These are phyloP conservation scores for Aspergillus ostianus DNA, from an alignment of 495 filamentous ascomycete species.

Conservation along the genomic window DNA sequence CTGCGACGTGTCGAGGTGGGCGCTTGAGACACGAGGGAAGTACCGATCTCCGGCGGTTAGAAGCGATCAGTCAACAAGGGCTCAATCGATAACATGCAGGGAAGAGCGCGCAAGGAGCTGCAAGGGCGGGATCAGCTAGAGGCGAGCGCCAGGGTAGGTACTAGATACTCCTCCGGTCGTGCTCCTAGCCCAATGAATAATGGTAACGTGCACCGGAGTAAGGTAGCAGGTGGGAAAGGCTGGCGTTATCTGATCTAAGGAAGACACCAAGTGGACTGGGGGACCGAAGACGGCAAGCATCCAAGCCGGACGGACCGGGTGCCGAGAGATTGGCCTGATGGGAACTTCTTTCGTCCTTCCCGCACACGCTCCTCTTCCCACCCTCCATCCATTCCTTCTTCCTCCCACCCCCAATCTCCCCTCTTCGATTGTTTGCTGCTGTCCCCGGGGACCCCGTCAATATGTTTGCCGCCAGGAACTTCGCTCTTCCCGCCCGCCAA, in stretches of 20 bases:
- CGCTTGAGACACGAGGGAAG: constrained; percentile 1
- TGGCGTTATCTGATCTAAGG: constrained; percentile 19
- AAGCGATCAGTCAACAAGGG: constrained; percentile 1
- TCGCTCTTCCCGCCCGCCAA: constrained; percentile 54
- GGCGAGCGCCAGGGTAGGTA: neutral
- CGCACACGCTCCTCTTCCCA: constrained; percentile 24
- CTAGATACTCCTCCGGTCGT: too few species aligned
- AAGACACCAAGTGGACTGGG: constrained; percentile 24
- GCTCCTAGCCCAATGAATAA: neutral
- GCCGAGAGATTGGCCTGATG: constrained; percentile 28
- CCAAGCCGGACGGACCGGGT: constrained; percentile 40
- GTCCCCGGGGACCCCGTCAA: constrained; percentile 33
- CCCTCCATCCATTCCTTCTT: constrained; percentile 3
- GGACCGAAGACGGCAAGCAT: constrained; percentile 16
- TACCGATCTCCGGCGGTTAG: constrained; percentile 8
- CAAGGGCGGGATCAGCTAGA: constrained; percentile 17
- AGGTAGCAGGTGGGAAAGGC: neutral
- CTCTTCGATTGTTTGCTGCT: constrained; percentile 24
- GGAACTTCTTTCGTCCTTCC: constrained; percentile 17
- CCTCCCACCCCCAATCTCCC: constrained; percentile 20
- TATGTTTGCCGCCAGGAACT: constrained; percentile 60
- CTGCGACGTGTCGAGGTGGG: constrained; percentile 2
- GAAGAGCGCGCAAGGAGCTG: constrained; percentile 20
- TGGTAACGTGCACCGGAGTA: neutral
- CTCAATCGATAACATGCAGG: constrained; percentile 16